Evolutionary conservation across 2,329 filamentous ascomycete species (phyloP).

Genomic region (Hymenoscyphus occultus): DNA sequence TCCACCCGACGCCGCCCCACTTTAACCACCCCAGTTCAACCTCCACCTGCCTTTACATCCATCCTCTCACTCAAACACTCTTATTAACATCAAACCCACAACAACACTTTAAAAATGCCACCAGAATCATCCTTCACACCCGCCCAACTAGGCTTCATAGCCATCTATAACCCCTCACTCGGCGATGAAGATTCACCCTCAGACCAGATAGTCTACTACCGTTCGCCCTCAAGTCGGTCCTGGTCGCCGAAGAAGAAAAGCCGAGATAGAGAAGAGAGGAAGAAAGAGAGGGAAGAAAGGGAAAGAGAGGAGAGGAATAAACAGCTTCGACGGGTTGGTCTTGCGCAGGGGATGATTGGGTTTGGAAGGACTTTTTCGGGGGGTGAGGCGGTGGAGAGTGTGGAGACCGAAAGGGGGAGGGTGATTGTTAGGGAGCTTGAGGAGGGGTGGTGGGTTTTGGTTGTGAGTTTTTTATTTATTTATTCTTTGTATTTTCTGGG

Average conservation of each 20-base stretch:
- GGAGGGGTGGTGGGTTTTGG: constrained; percentile 90
- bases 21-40: background rate
- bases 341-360: constrained; percentile 94
- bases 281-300: constrained; percentile 29
- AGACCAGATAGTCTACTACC: constrained; percentile 90
- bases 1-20: background rate
- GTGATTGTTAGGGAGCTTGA: constrained; percentile 87
- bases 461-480: constrained; percentile 54
- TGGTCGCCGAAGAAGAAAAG: constrained; percentile 11
- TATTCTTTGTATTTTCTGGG: constrained; percentile 16
- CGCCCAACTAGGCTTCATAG: constrained; percentile 83
- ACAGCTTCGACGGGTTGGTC: constrained; percentile 84
- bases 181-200: constrained; percentile 60
- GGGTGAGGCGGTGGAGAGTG: constrained; percentile 71
- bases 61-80: background rate
- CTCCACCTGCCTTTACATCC: background rate
- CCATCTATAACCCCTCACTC: constrained; percentile 90
- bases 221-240: constrained; percentile 31
- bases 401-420: constrained; percentile 87
- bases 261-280: constrained; percentile 5
- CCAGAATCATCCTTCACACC: constrained; percentile 44
- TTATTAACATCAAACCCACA: background rate
- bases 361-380: constrained; percentile 87
- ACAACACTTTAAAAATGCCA: background rate
- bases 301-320: constrained; percentile 72